A percentile compares a stretch with the other conserved stretches of the same genome.
phyloP scores from a whole-genome alignment of 129 eudicot species.

The Lonicera japonica region DNA sequence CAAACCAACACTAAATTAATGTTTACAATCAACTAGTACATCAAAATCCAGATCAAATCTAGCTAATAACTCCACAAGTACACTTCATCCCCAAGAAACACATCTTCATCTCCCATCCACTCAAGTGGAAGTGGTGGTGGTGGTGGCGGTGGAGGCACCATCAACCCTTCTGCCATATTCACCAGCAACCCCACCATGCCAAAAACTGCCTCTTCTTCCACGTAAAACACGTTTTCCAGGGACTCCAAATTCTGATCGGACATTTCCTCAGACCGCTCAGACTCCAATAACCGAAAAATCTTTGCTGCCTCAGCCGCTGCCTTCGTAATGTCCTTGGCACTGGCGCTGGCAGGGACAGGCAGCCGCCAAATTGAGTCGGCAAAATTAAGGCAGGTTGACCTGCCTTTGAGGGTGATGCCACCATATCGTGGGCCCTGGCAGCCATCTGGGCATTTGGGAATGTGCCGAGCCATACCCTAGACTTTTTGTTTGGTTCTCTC shows the following conservation, averaged over 20 bases:
- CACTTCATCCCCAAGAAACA: conserved; percentile 13
- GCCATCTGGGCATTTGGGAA: conserved; percentile 23
- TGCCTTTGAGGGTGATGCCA: conserved; percentile 12
- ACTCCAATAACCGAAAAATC: conserved; percentile 18
- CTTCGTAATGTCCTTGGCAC: conserved; percentile 31
- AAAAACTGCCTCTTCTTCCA: conserved; percentile 32
- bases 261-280: background rate
- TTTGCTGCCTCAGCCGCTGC: conserved; percentile 42
- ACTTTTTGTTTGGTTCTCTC: conserved; percentile 38
- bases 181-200: conserved; percentile 35
- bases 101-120: background rate
- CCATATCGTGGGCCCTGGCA: conserved; percentile 23
- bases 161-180: conserved; percentile 38
- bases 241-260: background rate
- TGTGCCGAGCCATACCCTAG: conserved; percentile 35
- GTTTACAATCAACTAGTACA: background rate
- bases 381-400: conserved; percentile 14
- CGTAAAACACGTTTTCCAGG: conserved; percentile 11
- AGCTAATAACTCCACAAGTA: conserved; percentile 25
- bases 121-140: too few relatives aligned
- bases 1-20: background rate
- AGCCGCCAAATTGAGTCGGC: conserved; percentile 15
- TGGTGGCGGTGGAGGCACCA: conserved; percentile 39
- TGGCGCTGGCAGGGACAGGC: conserved; percentile 22
- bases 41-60: conserved; percentile 2